A percentile compares a stretch with the other conserved stretches of the same genome.
Conservation (phyloP, 768 basidiomycete genomes). For the Boletus rubropictus region DNA sequence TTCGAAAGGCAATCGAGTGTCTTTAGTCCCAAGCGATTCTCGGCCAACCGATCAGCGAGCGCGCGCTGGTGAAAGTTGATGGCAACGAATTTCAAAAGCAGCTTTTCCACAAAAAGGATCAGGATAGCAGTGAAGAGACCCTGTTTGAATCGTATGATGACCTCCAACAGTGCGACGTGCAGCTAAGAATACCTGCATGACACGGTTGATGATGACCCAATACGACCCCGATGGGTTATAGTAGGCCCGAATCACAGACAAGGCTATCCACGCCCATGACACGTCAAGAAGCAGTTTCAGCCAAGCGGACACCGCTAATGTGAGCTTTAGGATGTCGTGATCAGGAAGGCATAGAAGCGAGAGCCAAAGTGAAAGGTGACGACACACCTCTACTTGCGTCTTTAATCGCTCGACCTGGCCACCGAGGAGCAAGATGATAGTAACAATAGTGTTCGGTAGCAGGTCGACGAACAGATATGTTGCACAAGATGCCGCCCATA, state of each 20-base stretch:
- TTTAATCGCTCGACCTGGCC: constrained; percentile 62
- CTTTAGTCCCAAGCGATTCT: constrained; percentile 64
- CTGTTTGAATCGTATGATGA: constrained; percentile 21
- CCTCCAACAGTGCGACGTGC: neutral
- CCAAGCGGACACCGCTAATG: constrained; percentile 65
- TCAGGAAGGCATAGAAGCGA: constrained; percentile 1
- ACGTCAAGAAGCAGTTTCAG: constrained; percentile 63
- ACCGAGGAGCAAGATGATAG: constrained; percentile 48
- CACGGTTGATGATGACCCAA: constrained; percentile 63
- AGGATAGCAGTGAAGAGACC: constrained; percentile 41
- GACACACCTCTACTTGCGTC: constrained; percentile 58
- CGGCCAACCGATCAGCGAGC: constrained; percentile 63
- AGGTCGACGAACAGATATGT: constrained; percentile 64
- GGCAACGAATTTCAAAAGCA: constrained; percentile 69
- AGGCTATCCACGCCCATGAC: constrained; percentile 68
- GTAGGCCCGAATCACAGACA: constrained; percentile 55
- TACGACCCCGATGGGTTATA: constrained; percentile 59
- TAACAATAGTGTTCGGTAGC: constrained; percentile 51
- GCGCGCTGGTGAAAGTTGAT: constrained; percentile 78
- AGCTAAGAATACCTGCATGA: constrained; percentile 51
- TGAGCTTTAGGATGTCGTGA: constrained; percentile 38
- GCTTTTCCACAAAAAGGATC: constrained; percentile 47
- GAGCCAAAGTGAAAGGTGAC: neutral
- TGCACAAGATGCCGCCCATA: constrained; percentile 55
- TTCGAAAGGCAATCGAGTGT: constrained; percentile 70